Evolutionary conservation across 768 basidiomycete species (phyloP).

Genomic region (Dioszegia crocea): DNA sequence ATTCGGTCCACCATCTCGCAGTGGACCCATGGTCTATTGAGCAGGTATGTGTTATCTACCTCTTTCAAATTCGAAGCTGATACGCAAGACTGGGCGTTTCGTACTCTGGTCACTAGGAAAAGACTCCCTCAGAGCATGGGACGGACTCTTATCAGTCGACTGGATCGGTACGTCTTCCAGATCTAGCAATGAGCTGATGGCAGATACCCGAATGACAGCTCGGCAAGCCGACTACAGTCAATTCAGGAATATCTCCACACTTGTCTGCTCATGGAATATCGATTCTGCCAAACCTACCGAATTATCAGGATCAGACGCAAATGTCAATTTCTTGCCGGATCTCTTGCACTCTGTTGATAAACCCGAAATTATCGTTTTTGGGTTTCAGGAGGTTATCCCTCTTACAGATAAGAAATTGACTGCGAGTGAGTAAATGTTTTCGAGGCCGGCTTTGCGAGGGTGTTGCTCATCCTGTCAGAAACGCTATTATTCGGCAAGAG

Average conservation of each 20-base stretch:
- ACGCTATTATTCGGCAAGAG: slow-evolving; percentile 77
- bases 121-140: slow-evolving; percentile 77
- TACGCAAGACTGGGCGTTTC: slow-evolving; percentile 52
- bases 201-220: slow-evolving; percentile 72
- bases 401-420: slow-evolving; percentile 88
- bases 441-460: neutral
- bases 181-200: neutral
- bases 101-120: slow-evolving; percentile 71
- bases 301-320: slow-evolving; percentile 63
- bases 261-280: slow-evolving; percentile 88
- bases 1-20: slow-evolving; percentile 62
- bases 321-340: slow-evolving; percentile 73
- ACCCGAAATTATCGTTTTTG: slow-evolving; percentile 88
- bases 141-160: slow-evolving; percentile 75
- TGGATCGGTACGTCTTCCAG: slow-evolving; percentile 71
- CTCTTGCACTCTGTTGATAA: slow-evolving; percentile 65
- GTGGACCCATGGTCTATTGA: slow-evolving; percentile 75
- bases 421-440: slow-evolving; percentile 58
- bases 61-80: slow-evolving; percentile 3
- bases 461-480: slow-evolving; percentile 52
- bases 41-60: slow-evolving; percentile 54
- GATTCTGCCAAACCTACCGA: slow-evolving; percentile 80
- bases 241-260: slow-evolving; percentile 70
- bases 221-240: slow-evolving; percentile 72
- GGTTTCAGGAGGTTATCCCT: slow-evolving; percentile 94